A percentile compares a stretch with the other conserved stretches of the same genome.
phyloP scores from a whole-genome alignment of 176 grass and related monocot genomes.

The Elymus sibiricus region DNA sequence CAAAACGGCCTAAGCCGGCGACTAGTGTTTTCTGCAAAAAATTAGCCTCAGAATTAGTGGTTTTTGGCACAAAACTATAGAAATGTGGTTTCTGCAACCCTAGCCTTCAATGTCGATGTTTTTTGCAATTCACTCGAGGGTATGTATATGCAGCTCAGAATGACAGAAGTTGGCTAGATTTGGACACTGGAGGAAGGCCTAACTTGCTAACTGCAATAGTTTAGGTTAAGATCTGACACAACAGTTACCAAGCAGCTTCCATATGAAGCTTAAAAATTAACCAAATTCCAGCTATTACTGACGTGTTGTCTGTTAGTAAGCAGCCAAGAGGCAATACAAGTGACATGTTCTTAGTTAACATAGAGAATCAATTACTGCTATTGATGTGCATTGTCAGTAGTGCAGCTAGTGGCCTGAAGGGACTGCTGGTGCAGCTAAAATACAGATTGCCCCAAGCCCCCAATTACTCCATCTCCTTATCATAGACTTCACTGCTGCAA shows the following conservation, averaged over 20 bases:
- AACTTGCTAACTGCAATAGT: slow-evolving; percentile 17
- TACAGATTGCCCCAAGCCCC: neutral
- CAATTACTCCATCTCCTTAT: neutral
- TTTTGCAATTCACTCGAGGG: no score
- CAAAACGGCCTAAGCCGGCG: no score
- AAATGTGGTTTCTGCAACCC: no score
- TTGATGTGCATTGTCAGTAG: neutral
- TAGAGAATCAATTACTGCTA: neutral
- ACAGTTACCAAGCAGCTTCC: neutral
- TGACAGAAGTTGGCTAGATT: slow-evolving; percentile 6
- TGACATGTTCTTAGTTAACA: neutral
- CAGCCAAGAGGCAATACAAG: neutral
- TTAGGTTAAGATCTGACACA: neutral
- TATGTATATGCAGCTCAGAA: neutral
- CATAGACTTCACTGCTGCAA: slow-evolving; percentile 9
- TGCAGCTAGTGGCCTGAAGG: slow-evolving; percentile 10
- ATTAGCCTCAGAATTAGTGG: no score
- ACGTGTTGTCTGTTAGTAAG: neutral
- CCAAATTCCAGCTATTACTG: neutral
- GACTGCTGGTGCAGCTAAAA: slow-evolving; percentile 1
- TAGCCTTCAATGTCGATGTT: no score
- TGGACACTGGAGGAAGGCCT: neutral
- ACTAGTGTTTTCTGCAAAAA: no score
- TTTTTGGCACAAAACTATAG: no score
- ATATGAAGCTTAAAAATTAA: neutral